Conservation (phyloP, 768 basidiomycete genomes). For the Termitomyces sp. region DNA sequence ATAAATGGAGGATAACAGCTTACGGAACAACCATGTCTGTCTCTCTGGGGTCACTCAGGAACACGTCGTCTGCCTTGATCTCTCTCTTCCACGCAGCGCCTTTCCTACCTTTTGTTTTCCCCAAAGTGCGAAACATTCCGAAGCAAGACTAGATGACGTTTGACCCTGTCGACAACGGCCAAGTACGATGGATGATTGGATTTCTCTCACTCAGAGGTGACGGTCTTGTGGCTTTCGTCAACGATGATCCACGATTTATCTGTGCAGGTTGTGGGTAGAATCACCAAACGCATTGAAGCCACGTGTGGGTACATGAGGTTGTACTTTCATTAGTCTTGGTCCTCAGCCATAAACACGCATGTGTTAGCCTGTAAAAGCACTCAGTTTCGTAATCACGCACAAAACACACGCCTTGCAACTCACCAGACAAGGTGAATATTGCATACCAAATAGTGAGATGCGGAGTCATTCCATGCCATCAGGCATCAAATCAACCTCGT, state of each 20-base stretch:
- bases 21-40: conserved; percentile 15
- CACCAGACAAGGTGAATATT: neutral
- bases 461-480: neutral
- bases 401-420: neutral
- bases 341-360: neutral
- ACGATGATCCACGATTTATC: neutral
- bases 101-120: conserved; percentile 4
- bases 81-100: conserved; percentile 10
- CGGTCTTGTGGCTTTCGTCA: neutral
- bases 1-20: neutral
- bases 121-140: neutral
- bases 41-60: conserved; percentile 10
- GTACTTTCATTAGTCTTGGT: neutral
- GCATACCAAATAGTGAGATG: neutral
- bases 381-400: conserved; percentile 1
- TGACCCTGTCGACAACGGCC: neutral
- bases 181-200: neutral
- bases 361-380: neutral
- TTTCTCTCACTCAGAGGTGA: neutral
- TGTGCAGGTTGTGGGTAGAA: neutral
- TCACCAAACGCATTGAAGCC: conserved; percentile 1
- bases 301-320: conserved; percentile 5
- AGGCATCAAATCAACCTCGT: neutral
- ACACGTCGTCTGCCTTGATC: conserved; percentile 12
- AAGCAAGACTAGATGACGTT: neutral